Percentiles rank a stretch among this genome's conserved stretches.
Conservation (phyloP, 2,329 filamentous ascomycete species). For the Nothomitra cinnamomea region DNA sequence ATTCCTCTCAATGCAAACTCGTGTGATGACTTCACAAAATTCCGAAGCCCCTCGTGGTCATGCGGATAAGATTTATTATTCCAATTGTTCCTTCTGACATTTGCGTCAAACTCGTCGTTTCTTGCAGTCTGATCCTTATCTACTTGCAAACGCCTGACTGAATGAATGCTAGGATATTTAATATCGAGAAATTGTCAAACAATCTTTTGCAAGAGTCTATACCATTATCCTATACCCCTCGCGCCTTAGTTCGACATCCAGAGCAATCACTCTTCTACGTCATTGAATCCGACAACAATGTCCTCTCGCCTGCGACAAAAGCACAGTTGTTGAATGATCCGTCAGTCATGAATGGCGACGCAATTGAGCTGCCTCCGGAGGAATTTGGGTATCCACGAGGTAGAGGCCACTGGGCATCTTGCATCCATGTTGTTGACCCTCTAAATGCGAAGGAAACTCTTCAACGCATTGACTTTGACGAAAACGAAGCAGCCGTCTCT, state of each 20-base stretch:
- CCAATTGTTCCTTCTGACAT: constrained; percentile 98
- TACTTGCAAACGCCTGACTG: constrained; percentile 16
- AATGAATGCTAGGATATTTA: constrained; percentile 51
- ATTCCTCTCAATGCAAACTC: constrained; percentile 9
- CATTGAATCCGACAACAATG: constrained; percentile 85
- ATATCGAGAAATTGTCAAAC: constrained; percentile 69
- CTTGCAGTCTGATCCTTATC: constrained; percentile 18
- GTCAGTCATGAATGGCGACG: constrained; percentile 52
- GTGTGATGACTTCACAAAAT: constrained; percentile 2
- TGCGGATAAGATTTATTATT: constrained; percentile 34
- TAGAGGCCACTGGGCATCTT: constrained; percentile 83
- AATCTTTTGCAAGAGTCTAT: constrained; percentile 79
- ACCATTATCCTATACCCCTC: constrained; percentile 76
- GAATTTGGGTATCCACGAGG: constrained; percentile 83
- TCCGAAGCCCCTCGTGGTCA: constrained; percentile 14
- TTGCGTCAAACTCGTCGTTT: constrained; percentile 14
- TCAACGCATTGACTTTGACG: constrained; percentile 62
- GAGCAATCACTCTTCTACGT: constrained; percentile 84
- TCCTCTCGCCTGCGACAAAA: constrained; percentile 62
- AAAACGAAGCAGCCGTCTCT: constrained; percentile 86
- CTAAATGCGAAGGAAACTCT: constrained; percentile 55
- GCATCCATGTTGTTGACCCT: constrained; percentile 82
- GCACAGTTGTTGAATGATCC: constrained; percentile 59
- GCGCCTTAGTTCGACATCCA: constrained; percentile 73
- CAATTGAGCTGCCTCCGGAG: constrained; percentile 51